A percentile compares a stretch with the other conserved stretches of the same genome.
Evolutionary conservation across 495 filamentous ascomycete genomes (phyloP).

Genomic region (Neurospora hispaniola): DNA sequence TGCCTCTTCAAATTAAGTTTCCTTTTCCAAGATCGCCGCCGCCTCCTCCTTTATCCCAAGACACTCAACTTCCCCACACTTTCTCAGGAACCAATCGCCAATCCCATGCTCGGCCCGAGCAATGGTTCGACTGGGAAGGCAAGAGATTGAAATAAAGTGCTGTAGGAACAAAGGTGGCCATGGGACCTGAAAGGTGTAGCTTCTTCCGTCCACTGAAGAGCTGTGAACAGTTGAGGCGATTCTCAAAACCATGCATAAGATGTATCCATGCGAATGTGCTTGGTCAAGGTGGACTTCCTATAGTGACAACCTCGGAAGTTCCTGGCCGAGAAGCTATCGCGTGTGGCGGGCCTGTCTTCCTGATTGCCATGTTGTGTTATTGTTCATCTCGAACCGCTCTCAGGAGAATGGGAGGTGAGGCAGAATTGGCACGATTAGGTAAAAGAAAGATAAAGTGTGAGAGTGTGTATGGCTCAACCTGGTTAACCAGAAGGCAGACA

Average conservation of each 20-base stretch:
- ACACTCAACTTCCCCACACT: constrained; percentile 21
- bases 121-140: constrained; percentile 15
- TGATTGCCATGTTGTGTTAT: constrained; percentile 26
- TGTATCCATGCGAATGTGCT: not conserved
- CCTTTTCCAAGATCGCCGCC: not conserved
- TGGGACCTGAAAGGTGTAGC: constrained; percentile 16
- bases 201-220: not conserved
- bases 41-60: not conserved
- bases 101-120: constrained; percentile 17
- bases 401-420: not conserved
- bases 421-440: not conserved
- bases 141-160: constrained; percentile 21
- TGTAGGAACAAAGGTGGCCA: constrained; percentile 21
- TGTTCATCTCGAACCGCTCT: not conserved
- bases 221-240: not conserved
- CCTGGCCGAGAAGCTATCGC: constrained; percentile 30
- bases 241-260: not conserved
- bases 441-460: not conserved
- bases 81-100: constrained; percentile 10
- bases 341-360: constrained; percentile 37
- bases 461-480: not conserved
- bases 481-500: not conserved
- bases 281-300: not conserved
- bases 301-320: constrained; percentile 26
- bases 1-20: not conserved